A percentile compares a stretch with the other conserved stretches of the same genome.
Conservation (phyloP, 2,329 filamentous ascomycete species). For the Huntiella abstrusa region DNA sequence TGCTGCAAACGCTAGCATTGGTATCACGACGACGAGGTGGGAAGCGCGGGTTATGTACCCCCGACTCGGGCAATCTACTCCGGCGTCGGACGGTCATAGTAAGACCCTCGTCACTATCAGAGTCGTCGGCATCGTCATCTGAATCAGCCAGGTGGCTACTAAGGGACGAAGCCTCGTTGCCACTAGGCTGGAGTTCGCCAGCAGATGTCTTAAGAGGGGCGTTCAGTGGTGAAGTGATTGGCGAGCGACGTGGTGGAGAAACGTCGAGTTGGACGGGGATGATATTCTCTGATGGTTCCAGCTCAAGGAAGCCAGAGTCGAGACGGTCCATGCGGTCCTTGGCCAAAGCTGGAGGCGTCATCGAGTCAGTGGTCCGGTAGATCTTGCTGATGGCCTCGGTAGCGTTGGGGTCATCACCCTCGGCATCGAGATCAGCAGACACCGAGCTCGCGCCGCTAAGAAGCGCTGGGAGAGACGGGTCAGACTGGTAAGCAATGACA, state of each 20-base stretch:
- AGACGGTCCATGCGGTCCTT: constrained; percentile 28
- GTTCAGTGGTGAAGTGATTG: neutral
- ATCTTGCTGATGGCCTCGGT: constrained; percentile 29
- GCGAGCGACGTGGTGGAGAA: constrained; percentile 5
- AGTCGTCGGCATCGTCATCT: constrained; percentile 10
- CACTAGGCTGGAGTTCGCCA: neutral
- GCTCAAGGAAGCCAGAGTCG: constrained; percentile 17
- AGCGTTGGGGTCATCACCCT: constrained; percentile 34
- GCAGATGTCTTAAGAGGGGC: constrained; percentile 1
- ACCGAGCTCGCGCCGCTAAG: constrained; percentile 46
- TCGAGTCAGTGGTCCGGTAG: constrained; percentile 33
- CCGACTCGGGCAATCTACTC: constrained; percentile 5
- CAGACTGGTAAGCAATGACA: constrained; percentile 38
- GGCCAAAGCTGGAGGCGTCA: constrained; percentile 31
- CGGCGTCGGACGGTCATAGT: constrained; percentile 11
- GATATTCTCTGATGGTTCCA: constrained; percentile 14
- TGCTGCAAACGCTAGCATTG: constrained; percentile 11
- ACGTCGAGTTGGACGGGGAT: constrained; percentile 15
- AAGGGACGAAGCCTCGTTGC: neutral
- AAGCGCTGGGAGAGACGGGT: constrained; percentile 43
- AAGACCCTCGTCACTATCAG: constrained; percentile 13
- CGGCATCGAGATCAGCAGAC: constrained; percentile 36
- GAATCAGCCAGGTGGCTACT: neutral
- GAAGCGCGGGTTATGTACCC: constrained; percentile 3
- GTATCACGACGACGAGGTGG: constrained; percentile 10